phyloP scores from a whole-genome alignment of 2,329 filamentous ascomycete genomes.

The Ophiocordyceps camponoti-floridani region DNA sequence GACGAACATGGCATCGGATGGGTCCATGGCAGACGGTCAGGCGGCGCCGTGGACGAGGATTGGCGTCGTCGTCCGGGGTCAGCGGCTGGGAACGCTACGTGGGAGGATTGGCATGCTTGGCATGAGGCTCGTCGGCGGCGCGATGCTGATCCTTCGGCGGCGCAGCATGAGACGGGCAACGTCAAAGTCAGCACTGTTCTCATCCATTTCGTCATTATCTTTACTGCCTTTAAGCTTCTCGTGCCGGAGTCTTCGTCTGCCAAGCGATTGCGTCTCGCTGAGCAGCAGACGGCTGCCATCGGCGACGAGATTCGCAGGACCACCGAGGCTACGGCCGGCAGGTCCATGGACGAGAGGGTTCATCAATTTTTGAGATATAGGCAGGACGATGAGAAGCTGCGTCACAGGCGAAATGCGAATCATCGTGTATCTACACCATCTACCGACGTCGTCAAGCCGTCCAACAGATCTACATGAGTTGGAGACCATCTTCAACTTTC shows the following conservation, averaged over 20 bases:
- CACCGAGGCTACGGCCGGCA: constrained; percentile 30
- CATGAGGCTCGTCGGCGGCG: constrained; percentile 33
- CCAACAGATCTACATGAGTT: background rate
- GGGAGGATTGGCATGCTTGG: constrained; percentile 94
- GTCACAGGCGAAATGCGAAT: background rate
- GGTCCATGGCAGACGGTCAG: constrained; percentile 20
- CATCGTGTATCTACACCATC: background rate
- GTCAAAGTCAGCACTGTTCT: constrained; percentile 36
- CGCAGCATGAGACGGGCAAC: too few relatives aligned
- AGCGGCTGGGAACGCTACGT: constrained; percentile 62
- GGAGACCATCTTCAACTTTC: background rate
- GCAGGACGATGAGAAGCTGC: constrained; percentile 22
- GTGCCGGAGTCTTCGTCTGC: constrained; percentile 45
- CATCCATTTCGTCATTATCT: constrained; percentile 18
- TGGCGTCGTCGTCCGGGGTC: constrained; percentile 32
- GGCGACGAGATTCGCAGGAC: constrained; percentile 38
- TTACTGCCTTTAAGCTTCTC: constrained; percentile 55
- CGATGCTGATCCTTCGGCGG: constrained; percentile 38
- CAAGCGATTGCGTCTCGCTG: constrained; percentile 46
- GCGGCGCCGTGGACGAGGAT: too few relatives aligned
- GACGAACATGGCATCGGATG: constrained; percentile 72
- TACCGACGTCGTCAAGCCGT: background rate
- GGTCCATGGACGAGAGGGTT: constrained; percentile 48
- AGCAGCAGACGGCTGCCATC: constrained; percentile 47
- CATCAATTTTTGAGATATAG: constrained; percentile 60